These are phyloP conservation scores for Stephania yunnanensis DNA, from an alignment of 164 flowering plant species.

Conservation along the genomic window DNA sequence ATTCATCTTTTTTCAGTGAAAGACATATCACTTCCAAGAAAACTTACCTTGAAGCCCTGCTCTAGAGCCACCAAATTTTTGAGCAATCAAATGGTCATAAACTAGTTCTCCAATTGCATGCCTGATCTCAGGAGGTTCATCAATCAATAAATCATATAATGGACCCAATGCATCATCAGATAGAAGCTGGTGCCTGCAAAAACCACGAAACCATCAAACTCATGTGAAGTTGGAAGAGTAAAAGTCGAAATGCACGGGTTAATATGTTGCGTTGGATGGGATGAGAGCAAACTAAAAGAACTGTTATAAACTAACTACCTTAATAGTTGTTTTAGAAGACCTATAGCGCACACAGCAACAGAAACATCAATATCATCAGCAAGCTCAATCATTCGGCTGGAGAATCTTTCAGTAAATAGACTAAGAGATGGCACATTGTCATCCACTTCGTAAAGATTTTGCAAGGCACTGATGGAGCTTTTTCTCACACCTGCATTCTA, in stretches of 20 bases:
- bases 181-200: conserved; percentile 83
- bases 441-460: conserved; percentile 89
- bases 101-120: conserved; percentile 95
- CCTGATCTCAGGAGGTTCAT: conserved; percentile 85
- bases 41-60: conserved; percentile 50
- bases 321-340: conserved; percentile 83
- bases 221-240: neutral
- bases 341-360: conserved; percentile 96
- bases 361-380: conserved; percentile 97
- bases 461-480: conserved; percentile 82
- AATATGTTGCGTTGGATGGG: neutral
- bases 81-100: conserved; percentile 96
- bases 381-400: conserved; percentile 91
- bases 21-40: neutral
- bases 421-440: conserved; percentile 88
- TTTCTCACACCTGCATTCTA: conserved; percentile 94
- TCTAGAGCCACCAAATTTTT: conserved; percentile 65
- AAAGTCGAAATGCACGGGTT: neutral
- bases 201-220: conserved; percentile 6
- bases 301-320: conserved; percentile 35
- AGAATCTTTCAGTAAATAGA: conserved; percentile 91
- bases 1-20: too few relatives aligned
- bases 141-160: conserved; percentile 87
- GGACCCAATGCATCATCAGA: conserved; percentile 91
- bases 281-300: neutral